Evolutionary conservation across 202 grass and related monocot species (phyloP).

Genomic region (Zoysia matrella): DNA sequence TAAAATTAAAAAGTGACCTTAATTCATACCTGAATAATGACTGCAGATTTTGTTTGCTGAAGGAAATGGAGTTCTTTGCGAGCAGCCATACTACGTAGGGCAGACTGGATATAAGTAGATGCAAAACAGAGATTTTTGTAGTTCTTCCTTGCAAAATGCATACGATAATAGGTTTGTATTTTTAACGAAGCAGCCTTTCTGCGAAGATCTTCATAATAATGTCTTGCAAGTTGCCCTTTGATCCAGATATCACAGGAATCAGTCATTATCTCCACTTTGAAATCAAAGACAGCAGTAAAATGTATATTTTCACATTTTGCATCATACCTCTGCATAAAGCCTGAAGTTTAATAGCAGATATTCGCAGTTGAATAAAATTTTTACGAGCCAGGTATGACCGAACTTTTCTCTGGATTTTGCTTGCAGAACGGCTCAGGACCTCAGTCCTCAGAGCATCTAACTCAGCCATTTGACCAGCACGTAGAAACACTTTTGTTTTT

Average conservation of each 20-base stretch:
- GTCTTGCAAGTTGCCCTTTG: constrained; percentile 78
- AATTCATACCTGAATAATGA: constrained; percentile 79
- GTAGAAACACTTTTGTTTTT: constrained; percentile 97
- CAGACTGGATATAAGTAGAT: constrained; percentile 75
- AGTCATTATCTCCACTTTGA: constrained; percentile 41
- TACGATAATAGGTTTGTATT: constrained; percentile 81
- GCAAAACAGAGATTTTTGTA: constrained; percentile 61
- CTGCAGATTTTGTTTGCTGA: constrained; percentile 68
- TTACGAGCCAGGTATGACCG: constrained; percentile 75
- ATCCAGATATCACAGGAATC: constrained; percentile 51
- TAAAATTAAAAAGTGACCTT: constrained; percentile 6
- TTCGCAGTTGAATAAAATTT: constrained; percentile 62
- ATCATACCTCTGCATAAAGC: constrained; percentile 86
- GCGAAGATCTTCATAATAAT: constrained; percentile 73
- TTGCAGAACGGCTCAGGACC: constrained; percentile 75
- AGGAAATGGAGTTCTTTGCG: constrained; percentile 73
- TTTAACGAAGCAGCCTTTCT: constrained; percentile 80
- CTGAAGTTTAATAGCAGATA: constrained; percentile 72
- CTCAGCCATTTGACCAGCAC: constrained; percentile 25
- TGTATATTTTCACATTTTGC: background rate
- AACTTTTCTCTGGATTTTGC: constrained; percentile 96
- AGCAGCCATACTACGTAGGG: constrained; percentile 80
- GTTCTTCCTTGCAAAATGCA: constrained; percentile 77
- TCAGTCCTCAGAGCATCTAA: constrained; percentile 92
- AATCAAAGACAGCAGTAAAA: constrained; percentile 19